A percentile compares a stretch with the other conserved stretches of the same genome.
Evolutionary conservation across 164 flowering plant species (phyloP).

Genomic region (Vitis rupestris): DNA sequence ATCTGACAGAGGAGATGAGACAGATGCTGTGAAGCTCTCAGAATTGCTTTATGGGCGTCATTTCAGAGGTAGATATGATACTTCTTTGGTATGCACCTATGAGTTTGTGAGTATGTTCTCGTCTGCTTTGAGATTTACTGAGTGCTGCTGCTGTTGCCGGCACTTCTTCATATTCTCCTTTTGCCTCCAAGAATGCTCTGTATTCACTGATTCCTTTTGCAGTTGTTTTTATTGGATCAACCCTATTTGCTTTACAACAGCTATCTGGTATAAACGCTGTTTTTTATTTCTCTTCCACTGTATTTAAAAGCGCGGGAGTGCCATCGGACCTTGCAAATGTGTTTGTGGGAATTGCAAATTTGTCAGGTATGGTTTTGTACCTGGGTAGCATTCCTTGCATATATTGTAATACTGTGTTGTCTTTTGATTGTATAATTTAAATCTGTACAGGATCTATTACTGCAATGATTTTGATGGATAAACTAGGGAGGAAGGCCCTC

Average conservation of each 20-base stretch:
- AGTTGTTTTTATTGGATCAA: constrained; percentile 96
- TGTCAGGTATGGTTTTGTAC: constrained; percentile 37
- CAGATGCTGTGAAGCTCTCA: constrained; percentile 51
- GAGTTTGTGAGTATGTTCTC: neutral
- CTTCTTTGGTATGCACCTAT: constrained; percentile 6
- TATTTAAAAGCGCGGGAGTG: constrained; percentile 70
- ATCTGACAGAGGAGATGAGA: constrained; percentile 70
- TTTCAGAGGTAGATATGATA: constrained; percentile 60
- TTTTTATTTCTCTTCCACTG: constrained; percentile 79
- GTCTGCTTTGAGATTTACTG: neutral
- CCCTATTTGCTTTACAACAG: constrained; percentile 80
- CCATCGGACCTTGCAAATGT: constrained; percentile 57
- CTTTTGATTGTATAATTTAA: neutral
- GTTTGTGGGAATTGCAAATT: constrained; percentile 55
- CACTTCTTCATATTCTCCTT: constrained; percentile 8
- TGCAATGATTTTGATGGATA: constrained; percentile 91
- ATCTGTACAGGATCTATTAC: constrained; percentile 63
- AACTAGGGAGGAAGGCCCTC: constrained; percentile 79
- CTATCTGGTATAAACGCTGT: constrained; percentile 85
- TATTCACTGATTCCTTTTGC: constrained; percentile 69
- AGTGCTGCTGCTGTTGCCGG: neutral
- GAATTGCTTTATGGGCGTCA: constrained; percentile 87
- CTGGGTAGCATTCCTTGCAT: neutral
- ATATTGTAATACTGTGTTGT: neutral
- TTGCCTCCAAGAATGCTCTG: constrained; percentile 20